These are phyloP conservation scores for Plantago elongata DNA, from an alignment of 257 asterid species.

Conservation along the genomic window DNA sequence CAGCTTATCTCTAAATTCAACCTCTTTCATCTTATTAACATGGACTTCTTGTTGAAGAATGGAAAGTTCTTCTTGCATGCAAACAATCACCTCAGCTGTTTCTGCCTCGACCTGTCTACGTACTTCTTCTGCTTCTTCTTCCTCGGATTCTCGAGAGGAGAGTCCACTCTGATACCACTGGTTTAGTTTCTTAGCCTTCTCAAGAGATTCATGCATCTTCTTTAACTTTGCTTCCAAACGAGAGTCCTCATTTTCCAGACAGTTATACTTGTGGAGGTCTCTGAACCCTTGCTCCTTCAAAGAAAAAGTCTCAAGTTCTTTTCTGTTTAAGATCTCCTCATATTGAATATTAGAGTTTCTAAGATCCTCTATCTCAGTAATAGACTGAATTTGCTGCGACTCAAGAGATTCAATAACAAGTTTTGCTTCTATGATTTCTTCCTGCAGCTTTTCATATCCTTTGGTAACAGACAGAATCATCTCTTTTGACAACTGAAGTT, in stretches of 20 bases:
- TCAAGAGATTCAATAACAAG: conserved; percentile 88
- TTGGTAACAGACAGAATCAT: conserved; percentile 36
- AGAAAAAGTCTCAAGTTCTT: conserved; percentile 55
- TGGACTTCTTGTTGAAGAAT: conserved; percentile 76
- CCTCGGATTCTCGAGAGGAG: conserved; percentile 52
- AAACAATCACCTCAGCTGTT: conserved; percentile 95
- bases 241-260: conserved; percentile 41
- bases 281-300: conserved; percentile 45
- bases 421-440: conserved; percentile 56
- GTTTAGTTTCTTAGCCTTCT: conserved; percentile 75
- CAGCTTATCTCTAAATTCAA: conserved; percentile 47
- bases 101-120: conserved; percentile 93
- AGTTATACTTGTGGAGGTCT: conserved; percentile 34
- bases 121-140: conserved; percentile 73
- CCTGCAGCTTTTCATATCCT: conserved; percentile 44
- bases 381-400: conserved; percentile 60
- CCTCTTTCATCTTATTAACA: conserved; percentile 57
- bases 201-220: conserved; percentile 84
- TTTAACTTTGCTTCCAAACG: conserved; percentile 64
- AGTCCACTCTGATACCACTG: conserved; percentile 53
- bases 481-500: conserved; percentile 28
- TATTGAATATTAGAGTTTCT: conserved; percentile 37
- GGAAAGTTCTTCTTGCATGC: conserved; percentile 90
- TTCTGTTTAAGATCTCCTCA: conserved; percentile 45
- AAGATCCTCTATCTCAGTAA: conserved; percentile 70